These are phyloP conservation scores for Aspergillus baeticus DNA, from an alignment of 495 filamentous ascomycete species.

Conservation along the genomic window DNA sequence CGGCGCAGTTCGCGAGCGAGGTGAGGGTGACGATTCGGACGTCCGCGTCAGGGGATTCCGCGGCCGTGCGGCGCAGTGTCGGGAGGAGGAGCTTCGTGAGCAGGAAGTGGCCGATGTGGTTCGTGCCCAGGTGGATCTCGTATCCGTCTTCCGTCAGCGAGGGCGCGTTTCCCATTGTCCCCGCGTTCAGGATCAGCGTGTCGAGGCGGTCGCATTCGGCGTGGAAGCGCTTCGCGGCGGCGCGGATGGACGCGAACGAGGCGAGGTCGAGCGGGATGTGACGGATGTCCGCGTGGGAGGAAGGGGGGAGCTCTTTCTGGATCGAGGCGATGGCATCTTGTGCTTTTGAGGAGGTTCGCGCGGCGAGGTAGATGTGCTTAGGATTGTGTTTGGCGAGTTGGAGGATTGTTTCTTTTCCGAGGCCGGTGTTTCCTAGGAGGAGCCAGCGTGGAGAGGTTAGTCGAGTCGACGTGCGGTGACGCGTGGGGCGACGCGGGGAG, in stretches of 20 bases:
- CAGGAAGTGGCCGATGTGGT: slow-evolving; percentile 68
- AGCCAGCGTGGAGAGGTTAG: no score
- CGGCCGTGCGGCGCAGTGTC: slow-evolving; percentile 44
- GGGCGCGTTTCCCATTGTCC: slow-evolving; percentile 57
- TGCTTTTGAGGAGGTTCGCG: slow-evolving; percentile 54
- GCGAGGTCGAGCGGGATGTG: slow-evolving; percentile 51
- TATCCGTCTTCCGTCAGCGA: slow-evolving; percentile 59
- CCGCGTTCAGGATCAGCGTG: slow-evolving; percentile 68
- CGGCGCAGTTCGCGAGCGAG: slow-evolving; percentile 44
- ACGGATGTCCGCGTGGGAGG: slow-evolving; percentile 44
- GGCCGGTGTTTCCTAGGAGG: slow-evolving; percentile 58
- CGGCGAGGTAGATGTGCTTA: slow-evolving; percentile 61
- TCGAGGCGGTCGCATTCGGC: slow-evolving; percentile 53
- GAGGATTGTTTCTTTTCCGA: slow-evolving; percentile 63
- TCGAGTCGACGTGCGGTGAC: no score
- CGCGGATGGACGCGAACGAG: slow-evolving; percentile 51
- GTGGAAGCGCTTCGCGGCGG: slow-evolving; percentile 46
- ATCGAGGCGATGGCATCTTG: slow-evolving; percentile 50
- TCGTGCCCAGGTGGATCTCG: slow-evolving; percentile 70
- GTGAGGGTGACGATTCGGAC: slow-evolving; percentile 23
- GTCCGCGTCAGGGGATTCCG: slow-evolving; percentile 27
- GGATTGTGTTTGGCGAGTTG: slow-evolving; percentile 62
- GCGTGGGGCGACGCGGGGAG: no score
- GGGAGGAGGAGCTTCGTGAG: slow-evolving; percentile 63
- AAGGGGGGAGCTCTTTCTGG: slow-evolving; percentile 41